Evolutionary conservation across 2,329 filamentous ascomycete genomes (phyloP).

Genomic region (Penicillium sp.): DNA sequence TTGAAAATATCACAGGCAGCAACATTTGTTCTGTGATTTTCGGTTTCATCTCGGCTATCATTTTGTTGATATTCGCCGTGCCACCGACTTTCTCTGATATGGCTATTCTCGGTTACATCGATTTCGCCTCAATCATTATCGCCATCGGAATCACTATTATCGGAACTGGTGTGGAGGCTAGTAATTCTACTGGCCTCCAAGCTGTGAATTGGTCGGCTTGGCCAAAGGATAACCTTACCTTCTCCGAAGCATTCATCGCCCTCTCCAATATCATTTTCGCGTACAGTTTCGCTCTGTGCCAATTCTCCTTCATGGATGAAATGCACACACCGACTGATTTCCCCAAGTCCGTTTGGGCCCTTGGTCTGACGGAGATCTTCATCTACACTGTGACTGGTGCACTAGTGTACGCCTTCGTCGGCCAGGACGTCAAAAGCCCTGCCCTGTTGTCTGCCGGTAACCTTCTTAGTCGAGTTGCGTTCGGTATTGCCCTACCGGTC

Average conservation of each 20-base stretch:
- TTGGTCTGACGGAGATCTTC: not conserved
- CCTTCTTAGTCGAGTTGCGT: not conserved
- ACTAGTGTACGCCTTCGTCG: not conserved
- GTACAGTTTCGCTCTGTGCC: not conserved
- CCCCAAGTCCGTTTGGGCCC: not conserved
- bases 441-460: not conserved
- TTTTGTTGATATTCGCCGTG: not conserved
- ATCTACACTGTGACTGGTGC: not conserved
- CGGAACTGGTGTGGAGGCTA: not conserved
- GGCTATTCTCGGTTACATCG: not conserved
- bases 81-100: not conserved
- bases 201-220: not conserved
- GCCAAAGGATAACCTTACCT: not conserved
- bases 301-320: slow-evolving; percentile 1
- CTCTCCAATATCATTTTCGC: slow-evolving; percentile 2
- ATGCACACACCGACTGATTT: not conserved
- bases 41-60: not conserved
- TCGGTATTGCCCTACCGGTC: not conserved
- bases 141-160: not conserved
- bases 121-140: not conserved
- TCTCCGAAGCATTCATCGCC: not conserved
- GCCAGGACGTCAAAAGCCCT: not conserved
- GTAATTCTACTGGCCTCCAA: not conserved
- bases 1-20: not conserved
- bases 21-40: not conserved